Percentiles rank a stretch among this genome's conserved stretches.
Evolutionary conservation across 1,284 basidiomycete genomes (phyloP).

Genomic region (Psilocybe mexicana): DNA sequence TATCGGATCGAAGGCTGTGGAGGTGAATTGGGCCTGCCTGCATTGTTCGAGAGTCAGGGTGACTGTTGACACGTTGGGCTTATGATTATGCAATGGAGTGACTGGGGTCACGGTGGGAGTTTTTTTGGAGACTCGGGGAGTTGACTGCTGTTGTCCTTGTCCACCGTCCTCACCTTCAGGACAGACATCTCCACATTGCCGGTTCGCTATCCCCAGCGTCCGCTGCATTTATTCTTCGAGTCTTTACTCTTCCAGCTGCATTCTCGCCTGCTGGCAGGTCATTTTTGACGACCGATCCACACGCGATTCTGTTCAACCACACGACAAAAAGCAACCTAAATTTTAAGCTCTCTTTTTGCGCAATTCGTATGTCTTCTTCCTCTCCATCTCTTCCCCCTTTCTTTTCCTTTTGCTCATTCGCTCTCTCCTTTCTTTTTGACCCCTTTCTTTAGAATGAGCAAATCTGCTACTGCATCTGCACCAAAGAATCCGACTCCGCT

Average conservation of each 20-base stretch:
- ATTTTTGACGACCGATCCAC: conserved; percentile 77
- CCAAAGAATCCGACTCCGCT: conserved; percentile 71
- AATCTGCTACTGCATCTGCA: conserved; percentile 70
- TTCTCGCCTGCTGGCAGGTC: conserved; percentile 89
- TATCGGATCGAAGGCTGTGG: no score
- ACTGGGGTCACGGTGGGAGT: conserved; percentile 24
- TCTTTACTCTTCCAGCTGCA: conserved; percentile 36
- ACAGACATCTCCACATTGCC: conserved; percentile 30
- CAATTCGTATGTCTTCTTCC: conserved; percentile 53
- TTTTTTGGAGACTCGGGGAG: conserved; percentile 19
- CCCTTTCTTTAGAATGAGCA: conserved; percentile 72
- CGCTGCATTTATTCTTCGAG: conserved; percentile 33
- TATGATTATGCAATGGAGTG: conserved; percentile 18
- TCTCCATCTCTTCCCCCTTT: conserved; percentile 10
- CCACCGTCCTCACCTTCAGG: conserved; percentile 27
- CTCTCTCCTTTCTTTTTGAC: conserved; percentile 11
- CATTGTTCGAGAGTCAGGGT: no score
- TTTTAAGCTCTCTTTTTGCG: conserved; percentile 31
- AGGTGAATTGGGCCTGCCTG: no score
- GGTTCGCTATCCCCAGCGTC: conserved; percentile 42
- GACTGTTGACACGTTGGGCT: background rate
- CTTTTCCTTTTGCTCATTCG: background rate
- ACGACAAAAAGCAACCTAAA: conserved; percentile 40
- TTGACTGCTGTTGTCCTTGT: conserved; percentile 24
- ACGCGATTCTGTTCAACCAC: conserved; percentile 47